Evolutionary conservation across 2,329 filamentous ascomycete genomes (phyloP), one percentile per base, ranked within the genome.

Genomic region (Trichocomaceae sp.): DNA sequence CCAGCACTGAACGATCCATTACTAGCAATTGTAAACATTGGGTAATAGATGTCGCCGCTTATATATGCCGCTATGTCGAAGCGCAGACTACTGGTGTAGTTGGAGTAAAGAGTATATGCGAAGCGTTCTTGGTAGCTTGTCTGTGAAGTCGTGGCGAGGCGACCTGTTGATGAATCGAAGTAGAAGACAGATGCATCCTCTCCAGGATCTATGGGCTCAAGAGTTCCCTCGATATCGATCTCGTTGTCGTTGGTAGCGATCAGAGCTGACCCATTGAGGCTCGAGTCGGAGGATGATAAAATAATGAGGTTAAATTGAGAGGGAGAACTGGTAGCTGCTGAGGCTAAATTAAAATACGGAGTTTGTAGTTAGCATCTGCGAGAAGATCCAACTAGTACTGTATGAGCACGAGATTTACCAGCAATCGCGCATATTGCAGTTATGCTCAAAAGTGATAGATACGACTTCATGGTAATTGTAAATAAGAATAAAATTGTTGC

Each of bases 241-340:
- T 51, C 49, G 5, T 33, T 45, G n/a, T 51, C 39, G 17, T 51
- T 51, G 12, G 39, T 45, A n/a, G 22, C 49, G 15, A 22, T 19
- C 1, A 51, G 35, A 9, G 49, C 22, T 0, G 23, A 51, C 17
- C 39, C 39, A 17, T 51, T 51, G 23, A 51, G 44, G 49, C 49
- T 45, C n/a, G 49, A 22, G 19, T 51, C 49, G 8, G 49, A 51
- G 15, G 39, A 39, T 15, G 39, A 39, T 15, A 33, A n/a, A 12
- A 51, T 51, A 22, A 45, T 29, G 49, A 51, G 37, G n/a, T 33
- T 51, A 23, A 51, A 51, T 19, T 51, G 37, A 10, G 49, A n/a
- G 2, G 39, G 49, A 4, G 9, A 22, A 5, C 33, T 17, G n/a
- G 2, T 15, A 19, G 23, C 39, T 51, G 39, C 5, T 7, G 17